phyloP scores from a whole-genome alignment of 306 rosid species.

The Citrullus mucosospermus region DNA sequence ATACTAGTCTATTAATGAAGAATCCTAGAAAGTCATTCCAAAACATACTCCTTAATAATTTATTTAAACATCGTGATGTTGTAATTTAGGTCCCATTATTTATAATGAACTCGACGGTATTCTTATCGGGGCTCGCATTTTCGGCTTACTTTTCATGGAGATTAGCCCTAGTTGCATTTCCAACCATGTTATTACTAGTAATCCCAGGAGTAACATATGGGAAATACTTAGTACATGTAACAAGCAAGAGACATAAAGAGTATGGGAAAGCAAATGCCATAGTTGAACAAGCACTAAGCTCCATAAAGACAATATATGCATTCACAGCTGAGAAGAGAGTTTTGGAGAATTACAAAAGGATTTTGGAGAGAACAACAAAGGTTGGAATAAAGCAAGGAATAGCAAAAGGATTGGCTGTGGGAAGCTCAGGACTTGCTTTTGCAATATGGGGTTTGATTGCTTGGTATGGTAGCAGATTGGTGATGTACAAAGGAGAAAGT shows the following conservation, averaged over 20 bases:
- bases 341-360: conserved; percentile 41
- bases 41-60: no score
- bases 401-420: conserved; percentile 82
- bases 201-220: conserved; percentile 89
- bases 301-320: conserved; percentile 64
- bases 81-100: conserved; percentile 60
- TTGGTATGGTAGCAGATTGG: conserved; percentile 95
- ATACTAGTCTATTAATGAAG: no score
- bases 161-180: conserved; percentile 62
- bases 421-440: conserved; percentile 71
- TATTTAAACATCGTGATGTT: no score
- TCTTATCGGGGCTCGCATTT: conserved; percentile 64
- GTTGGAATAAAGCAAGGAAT: conserved; percentile 85
- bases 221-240: conserved; percentile 51
- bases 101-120: conserved; percentile 76
- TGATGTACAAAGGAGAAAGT: conserved; percentile 76
- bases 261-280: conserved; percentile 58
- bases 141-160: conserved; percentile 79
- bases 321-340: conserved; percentile 78
- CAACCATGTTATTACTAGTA: conserved; percentile 59
- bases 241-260: conserved; percentile 42
- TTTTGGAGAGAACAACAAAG: conserved; percentile 47
- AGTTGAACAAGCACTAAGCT: conserved; percentile 68
- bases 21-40: no score
- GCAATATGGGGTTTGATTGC: conserved; percentile 92